A percentile compares a stretch with the other conserved stretches of the same genome.
phyloP scores from a whole-genome alignment of 306 rosid genomes.

The cucumber (Cucumis sativus) region Cucumber_9930_V3 NC_026660.2:4026501-4027000 shows the following conservation, averaged over 20 bases:
- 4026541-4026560: slow-evolving; percentile 73
- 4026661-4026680: slow-evolving; percentile 94
- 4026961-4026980: not conserved
- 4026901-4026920: not conserved
- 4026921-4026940: not conserved
- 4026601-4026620: slow-evolving; percentile 8
- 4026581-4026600: slow-evolving; percentile 4
- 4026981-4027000: not conserved
- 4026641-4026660: slow-evolving; percentile 96
- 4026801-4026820: too few relatives aligned
- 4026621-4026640: slow-evolving; percentile 18
- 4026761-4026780: slow-evolving; percentile 1
- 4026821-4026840: not conserved
- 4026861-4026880: not conserved
- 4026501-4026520: slow-evolving; percentile 90
- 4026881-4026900: not conserved
- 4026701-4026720: slow-evolving; percentile 96
- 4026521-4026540: slow-evolving; percentile 95
- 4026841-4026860: not conserved
- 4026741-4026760: not conserved
- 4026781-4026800: not conserved
- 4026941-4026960: not conserved
- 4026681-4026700: slow-evolving; percentile 75
- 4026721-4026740: slow-evolving; percentile 53
- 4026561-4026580: slow-evolving; percentile 1